Evolutionary conservation across 1,284 basidiomycete genomes (phyloP).

Genomic region (Apiotrichum laibachii): DNA sequence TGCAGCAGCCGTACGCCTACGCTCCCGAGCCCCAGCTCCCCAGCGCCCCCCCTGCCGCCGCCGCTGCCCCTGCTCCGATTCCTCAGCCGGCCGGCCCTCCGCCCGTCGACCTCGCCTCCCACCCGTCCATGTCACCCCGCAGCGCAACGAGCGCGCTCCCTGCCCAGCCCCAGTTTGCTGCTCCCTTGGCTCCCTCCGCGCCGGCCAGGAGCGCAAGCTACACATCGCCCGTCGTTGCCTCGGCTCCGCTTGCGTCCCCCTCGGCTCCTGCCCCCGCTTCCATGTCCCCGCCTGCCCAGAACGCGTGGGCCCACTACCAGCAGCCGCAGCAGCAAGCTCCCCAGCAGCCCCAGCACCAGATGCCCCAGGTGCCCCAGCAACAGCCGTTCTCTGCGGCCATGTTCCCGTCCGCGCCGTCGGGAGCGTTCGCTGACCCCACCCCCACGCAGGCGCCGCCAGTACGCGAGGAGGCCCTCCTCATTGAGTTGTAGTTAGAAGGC

Average conservation of each 20-base stretch:
- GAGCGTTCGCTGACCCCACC: constrained; percentile 62
- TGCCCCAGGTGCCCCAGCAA: neutral
- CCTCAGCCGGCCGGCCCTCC: constrained; percentile 25
- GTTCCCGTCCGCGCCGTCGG: constrained; percentile 35
- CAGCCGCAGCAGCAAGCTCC: constrained; percentile 16
- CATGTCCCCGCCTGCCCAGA: neutral
- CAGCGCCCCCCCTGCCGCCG: constrained; percentile 4
- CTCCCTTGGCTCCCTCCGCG: constrained; percentile 5
- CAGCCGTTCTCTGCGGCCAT: constrained; percentile 12
- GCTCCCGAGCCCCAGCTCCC: constrained; percentile 8
- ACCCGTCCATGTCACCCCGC: constrained; percentile 25
- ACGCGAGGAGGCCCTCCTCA: constrained; percentile 77
- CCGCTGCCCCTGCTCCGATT: neutral
- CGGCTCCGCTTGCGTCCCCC: constrained; percentile 6
- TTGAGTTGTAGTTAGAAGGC: constrained; percentile 50
- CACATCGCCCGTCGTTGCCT: constrained; percentile 1
- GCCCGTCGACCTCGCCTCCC: constrained; percentile 31
- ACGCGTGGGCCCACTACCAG: constrained; percentile 1
- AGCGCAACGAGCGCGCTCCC: constrained; percentile 44
- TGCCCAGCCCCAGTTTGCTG: constrained; percentile 18
- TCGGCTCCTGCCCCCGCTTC: neutral
- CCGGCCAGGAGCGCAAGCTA: constrained; percentile 10
- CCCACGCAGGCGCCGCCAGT: constrained; percentile 55
- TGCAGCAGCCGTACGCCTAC: constrained; percentile 11
- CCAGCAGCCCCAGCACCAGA: constrained; percentile 21